Evolutionary conservation across 306 rosid genomes (phyloP).

Genomic region (Quercus rubra): DNA sequence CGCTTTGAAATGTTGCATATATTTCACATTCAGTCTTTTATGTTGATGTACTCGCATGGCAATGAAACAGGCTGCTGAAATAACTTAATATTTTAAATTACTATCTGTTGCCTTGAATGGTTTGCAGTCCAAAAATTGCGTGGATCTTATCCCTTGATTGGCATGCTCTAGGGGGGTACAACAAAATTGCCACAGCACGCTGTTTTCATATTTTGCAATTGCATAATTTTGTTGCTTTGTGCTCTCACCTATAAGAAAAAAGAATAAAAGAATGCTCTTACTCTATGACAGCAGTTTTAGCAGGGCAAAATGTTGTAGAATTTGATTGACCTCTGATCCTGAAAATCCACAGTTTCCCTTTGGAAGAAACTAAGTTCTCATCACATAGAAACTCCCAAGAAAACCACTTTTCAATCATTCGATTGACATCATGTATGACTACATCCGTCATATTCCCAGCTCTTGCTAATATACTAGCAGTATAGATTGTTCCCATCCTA

Average conservation of each 20-base stretch:
- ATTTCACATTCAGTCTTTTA: not conserved
- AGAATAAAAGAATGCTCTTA: slow-evolving; percentile 13
- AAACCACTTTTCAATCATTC: slow-evolving; percentile 87
- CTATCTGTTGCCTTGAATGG: no score
- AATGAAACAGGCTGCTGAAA: no score
- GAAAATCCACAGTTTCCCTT: slow-evolving; percentile 79
- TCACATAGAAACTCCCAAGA: slow-evolving; percentile 92
- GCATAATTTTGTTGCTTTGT: not conserved
- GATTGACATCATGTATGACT: slow-evolving; percentile 70
- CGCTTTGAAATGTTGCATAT: not conserved
- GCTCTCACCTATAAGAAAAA: not conserved
- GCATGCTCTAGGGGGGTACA: not conserved
- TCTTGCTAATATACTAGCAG: slow-evolving; percentile 73
- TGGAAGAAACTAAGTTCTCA: slow-evolving; percentile 74
- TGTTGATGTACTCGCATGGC: no score
- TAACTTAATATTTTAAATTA: no score
- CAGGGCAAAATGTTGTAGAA: slow-evolving; percentile 61
- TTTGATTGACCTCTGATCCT: slow-evolving; percentile 51
- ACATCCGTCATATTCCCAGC: slow-evolving; percentile 55
- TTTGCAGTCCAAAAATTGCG: no score
- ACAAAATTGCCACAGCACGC: not conserved
- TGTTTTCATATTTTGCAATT: not conserved
- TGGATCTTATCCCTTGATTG: not conserved
- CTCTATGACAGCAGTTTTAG: slow-evolving; percentile 18
- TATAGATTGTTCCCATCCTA: slow-evolving; percentile 76